Evolutionary conservation across 176 grass and related monocot genomes (phyloP).

Genomic region (Oryza punctata): DNA sequence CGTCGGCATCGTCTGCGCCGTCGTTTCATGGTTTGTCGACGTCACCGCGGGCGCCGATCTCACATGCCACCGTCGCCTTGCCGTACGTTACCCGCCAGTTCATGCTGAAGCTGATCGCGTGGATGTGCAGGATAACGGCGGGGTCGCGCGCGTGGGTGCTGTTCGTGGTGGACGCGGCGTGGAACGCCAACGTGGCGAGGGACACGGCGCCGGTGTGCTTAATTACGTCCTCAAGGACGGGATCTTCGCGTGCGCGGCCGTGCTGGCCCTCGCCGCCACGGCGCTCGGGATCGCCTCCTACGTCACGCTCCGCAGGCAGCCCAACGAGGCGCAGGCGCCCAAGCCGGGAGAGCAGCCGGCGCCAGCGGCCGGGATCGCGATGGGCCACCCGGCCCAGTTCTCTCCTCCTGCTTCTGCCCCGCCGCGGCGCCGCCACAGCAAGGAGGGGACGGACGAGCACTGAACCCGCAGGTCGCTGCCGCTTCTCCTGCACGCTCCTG

Average conservation of each 20-base stretch:
- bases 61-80: no score
- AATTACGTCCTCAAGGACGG: constrained; percentile 27
- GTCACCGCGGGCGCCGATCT: no score
- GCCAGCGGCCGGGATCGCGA: neutral
- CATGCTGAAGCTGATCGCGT: no score
- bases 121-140: constrained; percentile 23
- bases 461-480: neutral
- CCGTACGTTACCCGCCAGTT: no score
- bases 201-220: neutral
- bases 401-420: neutral
- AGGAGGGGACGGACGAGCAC: no score
- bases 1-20: constrained; percentile 19
- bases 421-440: no score
- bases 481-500: neutral
- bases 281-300: constrained; percentile 33
- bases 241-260: constrained; percentile 17
- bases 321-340: neutral
- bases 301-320: neutral
- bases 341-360: neutral
- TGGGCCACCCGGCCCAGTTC: constrained; percentile 20
- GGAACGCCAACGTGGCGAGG: constrained; percentile 18
- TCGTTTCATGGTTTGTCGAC: constrained; percentile 22
- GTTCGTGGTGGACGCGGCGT: neutral
- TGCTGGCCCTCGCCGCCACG: constrained; percentile 36
- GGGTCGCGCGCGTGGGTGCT: constrained; percentile 20